Percentiles rank a stretch among this genome's conserved stretches.
Evolutionary conservation across 2,329 filamentous ascomycete species (phyloP).

Genomic region (Verticillium nubilum): DNA sequence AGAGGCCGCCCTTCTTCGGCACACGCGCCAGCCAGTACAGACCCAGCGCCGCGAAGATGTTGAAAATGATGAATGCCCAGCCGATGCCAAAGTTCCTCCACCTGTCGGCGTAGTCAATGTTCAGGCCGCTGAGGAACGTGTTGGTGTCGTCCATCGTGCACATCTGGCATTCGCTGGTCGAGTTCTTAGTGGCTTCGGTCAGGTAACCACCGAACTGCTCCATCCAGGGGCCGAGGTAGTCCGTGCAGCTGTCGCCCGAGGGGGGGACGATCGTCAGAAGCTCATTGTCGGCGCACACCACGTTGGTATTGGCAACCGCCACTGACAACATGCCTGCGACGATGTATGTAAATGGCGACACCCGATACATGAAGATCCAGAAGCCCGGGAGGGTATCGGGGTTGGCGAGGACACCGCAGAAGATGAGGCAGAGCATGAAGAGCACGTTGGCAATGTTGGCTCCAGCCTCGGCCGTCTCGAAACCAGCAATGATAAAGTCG

Average conservation of each 20-base stretch:
- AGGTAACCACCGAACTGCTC: conserved; percentile 46
- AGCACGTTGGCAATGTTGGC: conserved; percentile 71
- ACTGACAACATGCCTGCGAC: conserved; percentile 66
- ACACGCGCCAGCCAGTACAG: conserved; percentile 51
- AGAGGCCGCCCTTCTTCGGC: conserved; percentile 27
- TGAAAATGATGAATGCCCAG: conserved; percentile 55
- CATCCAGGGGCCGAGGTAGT: conserved; percentile 53
- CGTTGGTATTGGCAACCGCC: conserved; percentile 60
- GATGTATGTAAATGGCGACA: conserved; percentile 80
- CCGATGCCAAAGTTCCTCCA: conserved; percentile 67
- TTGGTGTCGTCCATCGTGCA: conserved; percentile 50
- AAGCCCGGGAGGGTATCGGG: conserved; percentile 62
- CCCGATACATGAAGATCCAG: conserved; percentile 81
- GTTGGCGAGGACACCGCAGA: conserved; percentile 67
- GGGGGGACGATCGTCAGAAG: conserved; percentile 61
- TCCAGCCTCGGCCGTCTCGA: conserved; percentile 69
- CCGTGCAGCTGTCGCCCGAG: conserved; percentile 47
- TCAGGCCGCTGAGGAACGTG: conserved; percentile 39
- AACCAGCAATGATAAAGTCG: conserved; percentile 68
- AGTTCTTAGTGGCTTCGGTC: conserved; percentile 30
- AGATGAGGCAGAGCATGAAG: conserved; percentile 68
- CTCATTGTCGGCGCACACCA: conserved; percentile 67
- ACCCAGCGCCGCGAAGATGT: conserved; percentile 47
- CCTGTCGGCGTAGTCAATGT: conserved; percentile 49
- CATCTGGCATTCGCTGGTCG: conserved; percentile 48